Conservation (phyloP, 345 rosid species). For the Citrus sp. region DNA sequence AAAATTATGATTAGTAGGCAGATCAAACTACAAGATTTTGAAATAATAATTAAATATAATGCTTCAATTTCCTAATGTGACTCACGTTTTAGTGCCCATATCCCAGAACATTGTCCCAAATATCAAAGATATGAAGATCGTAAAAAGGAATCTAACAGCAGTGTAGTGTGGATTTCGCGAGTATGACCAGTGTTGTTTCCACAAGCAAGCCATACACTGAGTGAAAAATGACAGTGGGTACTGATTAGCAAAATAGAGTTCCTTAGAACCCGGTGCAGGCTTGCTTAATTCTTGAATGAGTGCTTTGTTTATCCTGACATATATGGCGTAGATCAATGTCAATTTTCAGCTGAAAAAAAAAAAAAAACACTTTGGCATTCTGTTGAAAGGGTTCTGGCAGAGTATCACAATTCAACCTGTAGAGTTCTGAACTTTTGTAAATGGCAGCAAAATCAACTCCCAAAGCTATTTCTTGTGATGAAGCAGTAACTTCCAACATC, state of each 20-base stretch:
- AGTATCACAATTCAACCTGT: conserved; percentile 19
- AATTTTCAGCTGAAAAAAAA: background rate
- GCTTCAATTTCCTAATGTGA: background rate
- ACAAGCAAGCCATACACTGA: conserved; percentile 40
- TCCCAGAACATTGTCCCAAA: conserved; percentile 46
- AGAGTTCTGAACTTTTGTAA: conserved; percentile 39
- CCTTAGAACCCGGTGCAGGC: conserved; percentile 34
- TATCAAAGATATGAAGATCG: conserved; percentile 29
- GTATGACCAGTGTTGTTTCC: conserved; percentile 49
- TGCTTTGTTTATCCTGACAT: conserved; percentile 39
- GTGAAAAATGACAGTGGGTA: conserved; percentile 29
- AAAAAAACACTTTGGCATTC: background rate
- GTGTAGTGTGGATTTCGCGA: conserved; percentile 45
- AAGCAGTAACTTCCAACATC: conserved; percentile 47
- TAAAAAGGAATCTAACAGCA: conserved; percentile 39
- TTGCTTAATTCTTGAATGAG: conserved; percentile 29
- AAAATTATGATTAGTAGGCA: background rate
- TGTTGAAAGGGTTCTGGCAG: background rate
- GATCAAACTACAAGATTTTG: background rate
- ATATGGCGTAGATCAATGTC: background rate
- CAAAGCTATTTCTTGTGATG: conserved; percentile 36
- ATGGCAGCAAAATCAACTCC: conserved; percentile 36
- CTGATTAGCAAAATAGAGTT: conserved; percentile 29
- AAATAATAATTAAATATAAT: too few species aligned
- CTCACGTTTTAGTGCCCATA: conserved; percentile 36